Conservation (phyloP, 805 yeast species). For the Candida rishiriensis region DNA sequence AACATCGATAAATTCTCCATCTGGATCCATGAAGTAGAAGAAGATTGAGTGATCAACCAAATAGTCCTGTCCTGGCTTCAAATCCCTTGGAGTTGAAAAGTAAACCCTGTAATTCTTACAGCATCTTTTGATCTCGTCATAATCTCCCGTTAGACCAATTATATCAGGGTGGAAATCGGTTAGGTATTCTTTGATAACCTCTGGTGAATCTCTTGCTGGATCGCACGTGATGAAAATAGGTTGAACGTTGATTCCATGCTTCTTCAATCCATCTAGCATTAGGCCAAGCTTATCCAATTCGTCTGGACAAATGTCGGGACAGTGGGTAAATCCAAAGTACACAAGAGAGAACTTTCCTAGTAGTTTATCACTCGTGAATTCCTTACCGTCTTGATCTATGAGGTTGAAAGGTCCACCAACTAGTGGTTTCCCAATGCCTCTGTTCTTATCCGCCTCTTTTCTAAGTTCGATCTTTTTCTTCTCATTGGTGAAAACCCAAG, state of each 20-base stretch:
- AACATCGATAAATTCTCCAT: slow-evolving; percentile 92
- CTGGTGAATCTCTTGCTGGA: slow-evolving; percentile 92
- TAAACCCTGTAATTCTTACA: slow-evolving; percentile 93
- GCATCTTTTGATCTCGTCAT: slow-evolving; percentile 74
- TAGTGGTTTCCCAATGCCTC: slow-evolving; percentile 87
- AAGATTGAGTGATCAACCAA: slow-evolving; percentile 96
- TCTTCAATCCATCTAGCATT: slow-evolving; percentile 58
- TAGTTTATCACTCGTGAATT: slow-evolving; percentile 74
- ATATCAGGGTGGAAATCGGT: slow-evolving; percentile 87
- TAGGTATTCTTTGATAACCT: slow-evolving; percentile 75
- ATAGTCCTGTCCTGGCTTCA: slow-evolving; percentile 94
- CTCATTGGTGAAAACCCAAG: slow-evolving; percentile 68
- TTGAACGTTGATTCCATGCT: slow-evolving; percentile 57
- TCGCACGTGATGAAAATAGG: slow-evolving; percentile 95
- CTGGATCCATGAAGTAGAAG: slow-evolving; percentile 97
- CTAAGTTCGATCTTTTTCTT: slow-evolving; percentile 70
- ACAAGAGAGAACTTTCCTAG: slow-evolving; percentile 74
- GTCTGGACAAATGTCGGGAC: slow-evolving; percentile 99
- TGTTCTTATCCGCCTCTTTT: slow-evolving; percentile 76
- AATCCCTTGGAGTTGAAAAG: slow-evolving; percentile 93
- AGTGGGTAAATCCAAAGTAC: slow-evolving; percentile 96
- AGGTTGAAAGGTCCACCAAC: slow-evolving; percentile 88
- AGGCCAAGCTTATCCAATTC: slow-evolving; percentile 89
- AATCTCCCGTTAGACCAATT: slow-evolving; percentile 87
- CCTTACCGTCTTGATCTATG: slow-evolving; percentile 63